A percentile compares a stretch with the other conserved stretches of the same genome.
phyloP scores from a whole-genome alignment of 495 filamentous ascomycete genomes.

The Talaromyces nanjingensis region DNA sequence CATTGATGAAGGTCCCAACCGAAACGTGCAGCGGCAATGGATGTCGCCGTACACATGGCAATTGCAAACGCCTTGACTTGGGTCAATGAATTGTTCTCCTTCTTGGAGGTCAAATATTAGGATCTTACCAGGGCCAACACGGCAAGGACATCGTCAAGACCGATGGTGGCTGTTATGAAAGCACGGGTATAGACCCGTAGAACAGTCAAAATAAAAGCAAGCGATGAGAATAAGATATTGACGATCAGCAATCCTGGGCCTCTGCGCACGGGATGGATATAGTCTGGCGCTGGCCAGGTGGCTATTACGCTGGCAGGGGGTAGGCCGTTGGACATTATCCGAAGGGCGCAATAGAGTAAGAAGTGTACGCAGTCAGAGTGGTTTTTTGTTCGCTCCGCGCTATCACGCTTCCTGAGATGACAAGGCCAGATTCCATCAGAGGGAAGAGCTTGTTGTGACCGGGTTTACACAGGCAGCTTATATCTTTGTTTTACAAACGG shows the following conservation, averaged over 20 bases:
- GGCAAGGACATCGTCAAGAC: slow-evolving; percentile 45
- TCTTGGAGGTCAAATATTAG: neutral
- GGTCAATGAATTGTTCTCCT: neutral
- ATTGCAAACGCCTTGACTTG: slow-evolving; percentile 11
- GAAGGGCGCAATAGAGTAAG: neutral
- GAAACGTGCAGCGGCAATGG: slow-evolving; percentile 33
- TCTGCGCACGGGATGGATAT: slow-evolving; percentile 43
- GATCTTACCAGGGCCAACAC: slow-evolving; percentile 17
- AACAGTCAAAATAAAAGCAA: slow-evolving; percentile 32
- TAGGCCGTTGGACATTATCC: neutral
- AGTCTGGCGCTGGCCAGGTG: slow-evolving; percentile 51
- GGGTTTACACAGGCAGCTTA: neutral
- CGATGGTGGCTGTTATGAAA: slow-evolving; percentile 30
- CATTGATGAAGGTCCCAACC: slow-evolving; percentile 53
- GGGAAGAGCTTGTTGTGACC: neutral
- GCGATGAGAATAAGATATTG: slow-evolving; percentile 27
- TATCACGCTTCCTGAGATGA: neutral
- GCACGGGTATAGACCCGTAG: slow-evolving; percentile 45
- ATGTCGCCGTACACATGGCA: slow-evolving; percentile 37
- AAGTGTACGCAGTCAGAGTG: neutral
- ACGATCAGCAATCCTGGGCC: slow-evolving; percentile 37
- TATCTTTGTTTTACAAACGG: neutral
- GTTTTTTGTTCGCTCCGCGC: neutral
- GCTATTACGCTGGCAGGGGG: slow-evolving; percentile 37
- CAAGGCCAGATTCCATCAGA: neutral